A percentile compares a stretch with the other conserved stretches of the same genome.
These are phyloP conservation scores for Suillus subalutaceus DNA, from an alignment of 768 basidiomycete genomes.

Conservation along the genomic window DNA sequence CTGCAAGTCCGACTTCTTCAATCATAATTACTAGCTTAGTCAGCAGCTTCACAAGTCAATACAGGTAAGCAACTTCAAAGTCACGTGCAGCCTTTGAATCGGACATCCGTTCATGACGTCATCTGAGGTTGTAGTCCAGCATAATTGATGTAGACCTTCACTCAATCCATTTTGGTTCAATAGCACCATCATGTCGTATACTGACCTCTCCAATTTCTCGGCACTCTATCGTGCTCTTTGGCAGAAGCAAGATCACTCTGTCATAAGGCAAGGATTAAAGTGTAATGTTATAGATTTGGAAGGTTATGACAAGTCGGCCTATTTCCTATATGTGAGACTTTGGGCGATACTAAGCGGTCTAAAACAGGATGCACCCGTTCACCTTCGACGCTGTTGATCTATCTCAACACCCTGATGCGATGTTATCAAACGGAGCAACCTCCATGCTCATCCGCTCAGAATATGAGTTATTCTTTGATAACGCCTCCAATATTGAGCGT, in stretches of 20 bases:
- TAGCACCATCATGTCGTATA: neutral
- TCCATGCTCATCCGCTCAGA: neutral
- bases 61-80: neutral
- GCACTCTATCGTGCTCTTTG: neutral
- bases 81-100: neutral
- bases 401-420: neutral
- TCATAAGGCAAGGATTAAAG: neutral
- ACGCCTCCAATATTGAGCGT: neutral
- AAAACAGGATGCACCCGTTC: neutral
- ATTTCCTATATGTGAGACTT: neutral
- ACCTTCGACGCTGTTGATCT: neutral
- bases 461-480: neutral
- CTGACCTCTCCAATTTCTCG: neutral
- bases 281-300: neutral
- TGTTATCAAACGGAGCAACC: neutral
- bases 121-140: neutral
- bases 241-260: neutral
- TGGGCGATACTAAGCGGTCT: neutral
- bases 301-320: neutral
- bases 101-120: neutral
- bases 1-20: too few species aligned
- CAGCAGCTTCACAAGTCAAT: conserved; percentile 4
- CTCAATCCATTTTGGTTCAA: neutral
- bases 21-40: neutral
- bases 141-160: neutral